Base-by-base conservation (phyloP, 2,329 filamentous ascomycete species). In the Diaporthe caulivora region DNA sequence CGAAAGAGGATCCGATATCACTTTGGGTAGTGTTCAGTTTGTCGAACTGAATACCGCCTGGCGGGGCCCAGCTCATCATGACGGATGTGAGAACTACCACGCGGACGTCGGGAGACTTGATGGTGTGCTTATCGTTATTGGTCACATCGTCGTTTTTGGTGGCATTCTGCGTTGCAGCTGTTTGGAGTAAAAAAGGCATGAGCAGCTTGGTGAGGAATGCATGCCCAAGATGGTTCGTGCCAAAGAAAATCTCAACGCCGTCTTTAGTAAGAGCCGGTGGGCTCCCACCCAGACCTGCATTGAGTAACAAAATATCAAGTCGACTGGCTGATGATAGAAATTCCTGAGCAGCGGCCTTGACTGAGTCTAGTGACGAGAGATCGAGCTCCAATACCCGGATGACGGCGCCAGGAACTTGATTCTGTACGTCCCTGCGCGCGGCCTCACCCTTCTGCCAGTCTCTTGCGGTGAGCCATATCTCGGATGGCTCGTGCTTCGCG, bases 191-290 rank as follows among this genome's bases (percentile, higher is more conserved):
- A 0, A 78, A 31, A 4, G 81, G 80, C 24, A 80, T 65, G 1
- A 87, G 77, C 1, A 83, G 79, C 69, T 83, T 82, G 15, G 82
- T 81, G 13, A 88, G 79, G 2, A 86, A 80, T 7, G 86, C 84
- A 68, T 87, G 86, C 15, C 86, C 86, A 54, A 88, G 76, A 76
- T 88, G 85, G 71, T 89, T 89, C 1, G 82, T 85, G 1, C 83
- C 86, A 72, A 88, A 87, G 73, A 87, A 84, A 9, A 84, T 76
- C 75, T 89, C 87, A 73, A 86, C 88, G 18, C 86, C 86, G n/a
- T 88, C 84, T n/a, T 78, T 76, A 3, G 84, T 58, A 24, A 42
- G 34, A 5, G 21, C 55, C 40, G 55, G 82, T 75, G 15, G 55
- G 80, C 55, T 84, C 86, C 72, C 67, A 17, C 86, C 83, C 6